phyloP scores from a whole-genome alignment of 768 basidiomycete species.

The Leccinum obscurum region DNA sequence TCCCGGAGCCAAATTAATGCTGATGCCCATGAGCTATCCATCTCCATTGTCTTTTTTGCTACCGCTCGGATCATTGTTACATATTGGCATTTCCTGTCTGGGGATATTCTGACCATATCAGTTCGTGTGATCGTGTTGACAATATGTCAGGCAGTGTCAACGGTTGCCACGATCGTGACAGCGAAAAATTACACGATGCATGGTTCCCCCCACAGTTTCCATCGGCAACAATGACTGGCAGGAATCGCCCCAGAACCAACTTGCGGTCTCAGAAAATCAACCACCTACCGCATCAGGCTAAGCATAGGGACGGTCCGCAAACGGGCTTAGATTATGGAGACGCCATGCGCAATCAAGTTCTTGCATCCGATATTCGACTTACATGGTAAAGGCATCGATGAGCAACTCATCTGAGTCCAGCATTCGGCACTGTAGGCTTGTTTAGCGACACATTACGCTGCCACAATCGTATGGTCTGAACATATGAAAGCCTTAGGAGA shows the following conservation, averaged over 20 bases:
- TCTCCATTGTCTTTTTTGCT: not conserved
- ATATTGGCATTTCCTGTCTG: constrained; percentile 9
- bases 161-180: not conserved
- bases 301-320: not conserved
- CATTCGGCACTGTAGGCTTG: not conserved
- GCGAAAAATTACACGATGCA: not conserved
- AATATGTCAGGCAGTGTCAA: not conserved
- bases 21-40: not conserved
- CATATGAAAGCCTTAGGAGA: not conserved
- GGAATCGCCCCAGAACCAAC: too few species aligned
- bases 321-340: not conserved
- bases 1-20: not conserved
- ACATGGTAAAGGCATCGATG: not conserved
- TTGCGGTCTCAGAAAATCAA: not conserved
- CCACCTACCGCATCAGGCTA: not conserved
- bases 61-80: not conserved
- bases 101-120: not conserved
- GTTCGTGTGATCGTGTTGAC: not conserved
- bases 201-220: not conserved
- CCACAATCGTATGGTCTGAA: not conserved
- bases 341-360: not conserved
- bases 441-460: not conserved
- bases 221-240: not conserved
- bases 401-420: not conserved
- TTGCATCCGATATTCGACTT: not conserved